Percentiles rank a stretch among this genome's conserved stretches.
Evolutionary conservation across 2,329 filamentous ascomycete species (phyloP).

Genomic region (Diaporthe sp.): DNA sequence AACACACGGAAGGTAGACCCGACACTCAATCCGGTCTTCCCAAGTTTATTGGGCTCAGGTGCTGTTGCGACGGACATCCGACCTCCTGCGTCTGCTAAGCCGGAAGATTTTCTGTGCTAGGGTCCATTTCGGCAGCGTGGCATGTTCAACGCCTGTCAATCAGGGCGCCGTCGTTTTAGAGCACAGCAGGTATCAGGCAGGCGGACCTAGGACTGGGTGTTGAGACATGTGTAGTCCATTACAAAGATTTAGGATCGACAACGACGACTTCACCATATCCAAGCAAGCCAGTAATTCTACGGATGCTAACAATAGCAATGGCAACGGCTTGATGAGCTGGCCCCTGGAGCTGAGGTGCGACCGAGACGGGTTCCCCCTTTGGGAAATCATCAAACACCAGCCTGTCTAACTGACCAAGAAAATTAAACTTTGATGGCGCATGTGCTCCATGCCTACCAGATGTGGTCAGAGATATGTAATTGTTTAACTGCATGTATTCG

Average conservation of each 20-base stretch:
- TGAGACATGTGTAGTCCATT: background rate
- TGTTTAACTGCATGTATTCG: slow-evolving; percentile 10
- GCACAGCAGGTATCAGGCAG: background rate
- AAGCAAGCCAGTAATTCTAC: background rate
- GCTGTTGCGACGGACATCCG: slow-evolving; percentile 19
- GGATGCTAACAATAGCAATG: slow-evolving; percentile 6
- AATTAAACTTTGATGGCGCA: background rate
- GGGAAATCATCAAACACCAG: background rate
- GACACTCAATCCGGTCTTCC: slow-evolving; percentile 6
- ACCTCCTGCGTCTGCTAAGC: slow-evolving; percentile 27
- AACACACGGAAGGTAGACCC: slow-evolving; percentile 7
- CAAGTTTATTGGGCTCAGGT: background rate
- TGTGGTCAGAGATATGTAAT: background rate
- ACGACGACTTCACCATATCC: background rate
- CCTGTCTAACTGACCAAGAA: background rate
- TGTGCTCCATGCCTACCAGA: background rate
- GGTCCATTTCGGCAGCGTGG: slow-evolving; percentile 20
- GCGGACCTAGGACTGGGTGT: background rate
- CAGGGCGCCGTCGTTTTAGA: slow-evolving; percentile 26
- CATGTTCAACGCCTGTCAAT: slow-evolving; percentile 25
- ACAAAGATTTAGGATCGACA: background rate
- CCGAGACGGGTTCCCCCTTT: background rate
- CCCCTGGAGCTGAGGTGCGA: background rate
- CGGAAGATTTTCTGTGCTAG: slow-evolving; percentile 17
- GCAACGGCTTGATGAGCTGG: background rate